Evolutionary conservation across 345 rosid species (phyloP).

Genomic region (Eucalyptus sideroxylon): DNA sequence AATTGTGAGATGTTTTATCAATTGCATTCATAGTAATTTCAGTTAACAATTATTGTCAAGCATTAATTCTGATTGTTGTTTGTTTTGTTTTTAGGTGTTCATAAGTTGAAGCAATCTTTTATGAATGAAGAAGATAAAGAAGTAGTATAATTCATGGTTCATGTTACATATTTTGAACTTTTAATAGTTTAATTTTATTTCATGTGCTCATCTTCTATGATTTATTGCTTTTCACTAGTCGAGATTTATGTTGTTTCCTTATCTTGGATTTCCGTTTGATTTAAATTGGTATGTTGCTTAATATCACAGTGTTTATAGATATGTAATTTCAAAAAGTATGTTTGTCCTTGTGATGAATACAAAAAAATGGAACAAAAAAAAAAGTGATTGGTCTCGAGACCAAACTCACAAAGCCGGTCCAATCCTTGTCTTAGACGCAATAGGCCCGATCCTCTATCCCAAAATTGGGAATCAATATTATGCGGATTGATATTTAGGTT

Average conservation of each 20-base stretch:
- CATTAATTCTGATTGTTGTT: fast-evolving
- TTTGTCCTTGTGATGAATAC: neutral
- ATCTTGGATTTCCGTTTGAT: neutral
- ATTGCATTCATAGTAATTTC: neutral
- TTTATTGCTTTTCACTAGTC: too few relatives aligned
- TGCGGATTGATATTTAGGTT: fast-evolving
- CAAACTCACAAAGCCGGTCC: neutral
- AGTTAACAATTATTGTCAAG: too few relatives aligned
- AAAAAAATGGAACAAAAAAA: too few relatives aligned
- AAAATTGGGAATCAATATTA: neutral
- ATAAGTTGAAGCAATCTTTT: neutral
- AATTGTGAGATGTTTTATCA: neutral
- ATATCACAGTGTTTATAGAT: too few relatives aligned
- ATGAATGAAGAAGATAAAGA: neutral
- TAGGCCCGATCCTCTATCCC: neutral
- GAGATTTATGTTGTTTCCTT: neutral
- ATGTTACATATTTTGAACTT: neutral
- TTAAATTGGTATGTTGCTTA: too few relatives aligned
- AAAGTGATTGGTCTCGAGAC: neutral
- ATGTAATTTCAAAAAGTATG: too few relatives aligned
- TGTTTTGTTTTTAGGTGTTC: neutral
- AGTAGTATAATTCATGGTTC: neutral
- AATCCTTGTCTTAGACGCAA: fast-evolving
- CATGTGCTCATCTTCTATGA: neutral
- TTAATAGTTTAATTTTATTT: too few relatives aligned